Base-by-base conservation (phyloP, 805 yeast species). In the Starmerella davenportii region DNA sequence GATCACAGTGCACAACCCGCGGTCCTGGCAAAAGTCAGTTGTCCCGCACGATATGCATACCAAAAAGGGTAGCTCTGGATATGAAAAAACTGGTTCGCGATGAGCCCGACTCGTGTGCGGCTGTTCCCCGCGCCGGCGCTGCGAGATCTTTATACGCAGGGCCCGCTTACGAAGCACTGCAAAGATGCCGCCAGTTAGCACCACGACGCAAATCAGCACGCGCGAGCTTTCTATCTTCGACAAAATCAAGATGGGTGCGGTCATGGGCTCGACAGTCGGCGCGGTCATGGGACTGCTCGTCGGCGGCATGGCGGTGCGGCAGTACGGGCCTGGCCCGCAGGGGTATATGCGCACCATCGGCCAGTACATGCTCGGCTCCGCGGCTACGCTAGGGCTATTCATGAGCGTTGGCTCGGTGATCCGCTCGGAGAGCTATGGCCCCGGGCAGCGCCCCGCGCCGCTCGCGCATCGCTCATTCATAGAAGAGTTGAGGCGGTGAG, bases 311-410 rank as follows among this genome's bases (percentile, higher is more conserved):
- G 77, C 95, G 42, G 78, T 92, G 49, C 59, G 82, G 47, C 85
- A 84, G 40, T 76, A 79, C 49, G 99, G 99, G 16, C 90, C 98
- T n/a, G 95, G 94, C 13, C 98, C 99, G 36, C 79, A 81, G 54
- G 99, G 99, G 40, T 81, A 81, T 41, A 79, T 90, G 76, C 76
- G 94, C 63, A 87, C 95, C 1, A 64, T 90, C 54, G 96, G 98
- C 40, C 94, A 87, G 62, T 90, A 85, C 61, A 85, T 90, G 61
- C 76, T 79, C 52, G 95, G 95, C 39, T 81, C 95, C 4, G 95
- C 94, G 2, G 95, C 92, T 36, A 87, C 95, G 9, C 87, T 90
- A 60, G 95, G 95, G 30, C 69, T 87, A 51, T 82, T 87, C 60
- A 85, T 87, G 96, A 79, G 93, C 33, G 79, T 87, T 48, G 96